Evolutionary conservation across 768 basidiomycete genomes (phyloP).

Genomic region (Termitomyces sp.): DNA sequence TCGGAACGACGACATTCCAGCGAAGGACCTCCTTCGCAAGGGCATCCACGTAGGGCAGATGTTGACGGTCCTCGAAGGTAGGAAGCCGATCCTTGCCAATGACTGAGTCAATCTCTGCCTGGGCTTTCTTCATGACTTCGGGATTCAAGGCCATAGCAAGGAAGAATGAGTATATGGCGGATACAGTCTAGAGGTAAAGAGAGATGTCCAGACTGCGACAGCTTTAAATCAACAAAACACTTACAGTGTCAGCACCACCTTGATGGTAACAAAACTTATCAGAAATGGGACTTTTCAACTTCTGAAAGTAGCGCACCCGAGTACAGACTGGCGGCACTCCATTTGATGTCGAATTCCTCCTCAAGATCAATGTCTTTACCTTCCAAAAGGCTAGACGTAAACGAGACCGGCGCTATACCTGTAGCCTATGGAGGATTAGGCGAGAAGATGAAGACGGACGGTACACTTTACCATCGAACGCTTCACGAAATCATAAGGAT

Average conservation of each 20-base stretch:
- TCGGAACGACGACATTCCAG: constrained; percentile 43
- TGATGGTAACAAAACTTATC: constrained; percentile 3
- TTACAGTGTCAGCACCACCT: constrained; percentile 50
- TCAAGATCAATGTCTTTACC: constrained; percentile 43
- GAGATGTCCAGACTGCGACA: not conserved
- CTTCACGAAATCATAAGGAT: constrained; percentile 54
- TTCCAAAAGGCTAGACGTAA: constrained; percentile 55
- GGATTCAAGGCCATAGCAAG: constrained; percentile 58
- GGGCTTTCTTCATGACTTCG: constrained; percentile 32
- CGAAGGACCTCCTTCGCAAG: constrained; percentile 56
- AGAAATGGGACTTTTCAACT: not conserved
- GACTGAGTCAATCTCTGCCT: too few relatives aligned
- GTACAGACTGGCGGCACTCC: constrained; percentile 27
- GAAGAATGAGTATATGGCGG: not conserved
- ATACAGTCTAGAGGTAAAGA: constrained; percentile 42
- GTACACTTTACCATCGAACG: constrained; percentile 50
- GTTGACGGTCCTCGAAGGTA: constrained; percentile 50
- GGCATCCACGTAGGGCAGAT: constrained; percentile 58
- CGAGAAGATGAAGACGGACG: constrained; percentile 5
- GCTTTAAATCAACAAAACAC: constrained; percentile 10
- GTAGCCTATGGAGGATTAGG: constrained; percentile 39
- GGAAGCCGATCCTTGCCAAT: constrained; percentile 45
- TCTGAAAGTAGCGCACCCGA: constrained; percentile 29
- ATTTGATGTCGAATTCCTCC: constrained; percentile 51
- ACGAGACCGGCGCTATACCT: constrained; percentile 52